Evolutionary conservation across 495 filamentous ascomycete genomes (phyloP).

Genomic region (Haplographium delicatum): DNA sequence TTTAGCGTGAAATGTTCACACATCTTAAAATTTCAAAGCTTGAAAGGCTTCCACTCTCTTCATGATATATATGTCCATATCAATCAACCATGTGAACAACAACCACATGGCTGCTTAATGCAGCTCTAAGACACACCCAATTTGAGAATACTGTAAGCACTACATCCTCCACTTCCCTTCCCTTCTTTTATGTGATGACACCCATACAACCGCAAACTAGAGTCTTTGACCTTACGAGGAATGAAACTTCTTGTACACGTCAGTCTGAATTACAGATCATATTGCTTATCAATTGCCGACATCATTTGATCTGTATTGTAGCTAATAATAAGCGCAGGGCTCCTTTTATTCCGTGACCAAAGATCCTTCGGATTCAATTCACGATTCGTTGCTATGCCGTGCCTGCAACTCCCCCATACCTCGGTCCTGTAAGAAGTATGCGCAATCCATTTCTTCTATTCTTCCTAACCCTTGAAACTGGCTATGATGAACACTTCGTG

Average conservation of each 20-base stretch:
- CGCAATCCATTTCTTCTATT: too few relatives aligned
- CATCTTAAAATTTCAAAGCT: conserved; percentile 20
- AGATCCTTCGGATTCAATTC: too few relatives aligned
- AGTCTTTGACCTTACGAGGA: conserved; percentile 96
- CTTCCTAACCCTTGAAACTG: neutral
- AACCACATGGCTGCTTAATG: conserved; percentile 11
- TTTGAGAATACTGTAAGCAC: conserved; percentile 12
- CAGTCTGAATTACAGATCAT: conserved; percentile 74
- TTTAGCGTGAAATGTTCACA: conserved; percentile 10
- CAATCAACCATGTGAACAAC: conserved; percentile 21
- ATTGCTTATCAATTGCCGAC: neutral
- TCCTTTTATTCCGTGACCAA: conserved; percentile 1
- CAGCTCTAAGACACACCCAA: conserved; percentile 1
- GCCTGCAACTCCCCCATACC: too few relatives aligned
- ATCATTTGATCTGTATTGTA: neutral
- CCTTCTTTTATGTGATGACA: conserved; percentile 44
- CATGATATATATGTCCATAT: conserved; percentile 1
- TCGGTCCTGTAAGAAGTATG: too few relatives aligned
- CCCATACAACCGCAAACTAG: conserved; percentile 94
- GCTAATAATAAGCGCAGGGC: neutral
- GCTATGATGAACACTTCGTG: conserved; percentile 73
- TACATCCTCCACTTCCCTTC: conserved; percentile 6
- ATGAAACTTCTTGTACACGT: conserved; percentile 99
- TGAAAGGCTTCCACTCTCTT: conserved; percentile 16
- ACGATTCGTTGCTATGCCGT: too few relatives aligned